phyloP scores from a whole-genome alignment of 2,329 filamentous ascomycete species.

The Aspergillus piperis region DNA sequence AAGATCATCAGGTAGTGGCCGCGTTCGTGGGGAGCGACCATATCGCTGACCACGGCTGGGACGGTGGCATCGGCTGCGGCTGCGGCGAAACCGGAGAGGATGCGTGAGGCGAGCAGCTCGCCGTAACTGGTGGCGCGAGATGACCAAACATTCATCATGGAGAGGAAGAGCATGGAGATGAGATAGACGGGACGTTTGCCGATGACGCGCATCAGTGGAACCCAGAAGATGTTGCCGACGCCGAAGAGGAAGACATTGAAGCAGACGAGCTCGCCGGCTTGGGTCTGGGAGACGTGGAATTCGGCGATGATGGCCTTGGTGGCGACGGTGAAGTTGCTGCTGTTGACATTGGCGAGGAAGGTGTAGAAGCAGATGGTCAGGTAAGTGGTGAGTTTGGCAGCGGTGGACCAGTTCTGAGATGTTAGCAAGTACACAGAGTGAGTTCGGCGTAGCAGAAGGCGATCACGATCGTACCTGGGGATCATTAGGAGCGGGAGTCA shows the following conservation, averaged over 20 bases:
- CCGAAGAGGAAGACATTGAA: slow-evolving; percentile 32
- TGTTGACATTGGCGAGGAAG: slow-evolving; percentile 44
- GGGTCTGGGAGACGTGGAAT: slow-evolving; percentile 27
- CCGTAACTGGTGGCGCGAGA: slow-evolving; percentile 27
- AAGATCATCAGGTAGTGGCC: slow-evolving; percentile 44
- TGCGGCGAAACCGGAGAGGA: slow-evolving; percentile 29
- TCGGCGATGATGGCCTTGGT: slow-evolving; percentile 34
- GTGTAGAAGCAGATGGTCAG: slow-evolving; percentile 42
- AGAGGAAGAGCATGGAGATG: slow-evolving; percentile 33
- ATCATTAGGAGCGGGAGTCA: slow-evolving; percentile 16
- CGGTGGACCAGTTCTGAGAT: slow-evolving; percentile 25
- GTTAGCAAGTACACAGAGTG: background rate
- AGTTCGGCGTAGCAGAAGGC: background rate
- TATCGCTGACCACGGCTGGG: slow-evolving; percentile 38
- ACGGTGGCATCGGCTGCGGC: slow-evolving; percentile 41
- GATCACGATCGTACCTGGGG: slow-evolving; percentile 18
- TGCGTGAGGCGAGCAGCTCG: slow-evolving; percentile 30
- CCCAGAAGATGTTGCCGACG: slow-evolving; percentile 29
- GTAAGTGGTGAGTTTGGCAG: slow-evolving; percentile 30
- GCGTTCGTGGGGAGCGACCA: slow-evolving; percentile 38
- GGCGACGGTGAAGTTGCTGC: slow-evolving; percentile 43
- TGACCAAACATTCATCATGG: slow-evolving; percentile 40
- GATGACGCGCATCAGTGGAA: slow-evolving; percentile 27
- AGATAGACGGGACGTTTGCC: slow-evolving; percentile 44
- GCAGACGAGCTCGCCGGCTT: slow-evolving; percentile 27